Conservation (phyloP, 352 stramenopile species). For the Phytophthora aleatoria region DNA sequence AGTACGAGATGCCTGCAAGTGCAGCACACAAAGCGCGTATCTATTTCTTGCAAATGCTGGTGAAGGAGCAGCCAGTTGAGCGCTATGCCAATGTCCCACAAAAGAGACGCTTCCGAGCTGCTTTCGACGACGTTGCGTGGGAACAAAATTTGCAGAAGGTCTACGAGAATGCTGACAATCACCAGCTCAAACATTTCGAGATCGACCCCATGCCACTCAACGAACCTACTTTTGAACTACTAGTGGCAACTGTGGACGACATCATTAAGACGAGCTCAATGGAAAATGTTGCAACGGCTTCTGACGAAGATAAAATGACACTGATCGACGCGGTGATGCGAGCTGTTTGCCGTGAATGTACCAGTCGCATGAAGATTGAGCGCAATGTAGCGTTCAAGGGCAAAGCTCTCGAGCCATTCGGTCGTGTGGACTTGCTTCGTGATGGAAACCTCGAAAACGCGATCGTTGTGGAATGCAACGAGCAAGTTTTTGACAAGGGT, state of each 20-base stretch:
- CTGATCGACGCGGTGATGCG: constrained; percentile 22
- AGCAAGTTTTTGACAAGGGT: constrained; percentile 16
- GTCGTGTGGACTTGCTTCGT: constrained; percentile 11
- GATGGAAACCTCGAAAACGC: constrained; percentile 9
- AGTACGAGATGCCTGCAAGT: constrained; percentile 19
- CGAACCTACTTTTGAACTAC: constrained; percentile 9
- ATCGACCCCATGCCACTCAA: constrained; percentile 24
- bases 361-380: constrained; percentile 14
- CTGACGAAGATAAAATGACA: constrained; percentile 9
- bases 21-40: constrained; percentile 21
- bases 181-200: constrained; percentile 11
- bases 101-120: constrained; percentile 22
- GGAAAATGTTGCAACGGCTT: constrained; percentile 4
- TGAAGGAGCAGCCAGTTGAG: constrained; percentile 13
- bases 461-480: constrained; percentile 17
- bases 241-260: constrained; percentile 13
- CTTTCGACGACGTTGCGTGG: constrained; percentile 20
- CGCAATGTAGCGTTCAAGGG: constrained; percentile 19
- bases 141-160: constrained; percentile 14
- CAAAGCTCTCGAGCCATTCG: constrained; percentile 10
- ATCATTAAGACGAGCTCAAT: constrained; percentile 23
- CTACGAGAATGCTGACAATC: constrained; percentile 7
- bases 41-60: constrained; percentile 9
- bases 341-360: constrained; percentile 17
- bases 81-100: constrained; percentile 1